Conservation (phyloP, 176 grass and related monocot species). For the Melocanna baccifera region DNA sequence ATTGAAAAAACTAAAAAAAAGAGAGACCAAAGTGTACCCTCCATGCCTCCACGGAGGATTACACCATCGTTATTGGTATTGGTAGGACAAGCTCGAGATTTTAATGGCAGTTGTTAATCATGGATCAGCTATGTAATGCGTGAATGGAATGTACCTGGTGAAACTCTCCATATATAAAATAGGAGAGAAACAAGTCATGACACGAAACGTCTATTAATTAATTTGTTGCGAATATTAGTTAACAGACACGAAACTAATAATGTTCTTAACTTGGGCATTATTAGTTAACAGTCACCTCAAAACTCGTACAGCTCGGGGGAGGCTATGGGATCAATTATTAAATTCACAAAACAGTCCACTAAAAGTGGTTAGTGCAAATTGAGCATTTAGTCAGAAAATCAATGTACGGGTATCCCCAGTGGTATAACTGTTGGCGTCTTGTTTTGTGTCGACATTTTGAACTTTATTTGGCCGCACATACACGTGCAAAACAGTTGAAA, state of each 20-base stretch:
- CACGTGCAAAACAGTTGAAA: not conserved
- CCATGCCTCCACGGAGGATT: not conserved
- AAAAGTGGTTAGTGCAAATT: too few relatives aligned
- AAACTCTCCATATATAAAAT: not conserved
- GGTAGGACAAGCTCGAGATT: not conserved
- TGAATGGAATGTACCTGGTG: not conserved
- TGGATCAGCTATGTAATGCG: not conserved
- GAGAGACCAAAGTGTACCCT: not conserved
- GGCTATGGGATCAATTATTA: too few relatives aligned
- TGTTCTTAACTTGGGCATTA: not conserved
- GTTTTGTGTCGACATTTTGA: not conserved
- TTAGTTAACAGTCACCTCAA: not conserved
- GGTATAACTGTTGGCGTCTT: not conserved
- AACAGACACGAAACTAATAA: too few relatives aligned
- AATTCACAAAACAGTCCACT: too few relatives aligned
- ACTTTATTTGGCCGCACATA: not conserved
- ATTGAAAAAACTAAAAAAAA: too few relatives aligned
- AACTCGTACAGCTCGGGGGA: not conserved
- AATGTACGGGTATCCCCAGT: too few relatives aligned
- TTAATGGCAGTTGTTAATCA: not conserved
- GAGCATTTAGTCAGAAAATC: too few relatives aligned
- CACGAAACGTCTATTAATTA: not conserved
- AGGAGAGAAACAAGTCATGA: not conserved
- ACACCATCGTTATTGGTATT: not conserved
- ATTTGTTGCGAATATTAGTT: not conserved